A percentile compares a stretch with the other conserved stretches of the same genome.
These are phyloP conservation scores for Colletotrichum costaricense DNA, from an alignment of 2,329 filamentous ascomycete genomes.

Conservation along the genomic window DNA sequence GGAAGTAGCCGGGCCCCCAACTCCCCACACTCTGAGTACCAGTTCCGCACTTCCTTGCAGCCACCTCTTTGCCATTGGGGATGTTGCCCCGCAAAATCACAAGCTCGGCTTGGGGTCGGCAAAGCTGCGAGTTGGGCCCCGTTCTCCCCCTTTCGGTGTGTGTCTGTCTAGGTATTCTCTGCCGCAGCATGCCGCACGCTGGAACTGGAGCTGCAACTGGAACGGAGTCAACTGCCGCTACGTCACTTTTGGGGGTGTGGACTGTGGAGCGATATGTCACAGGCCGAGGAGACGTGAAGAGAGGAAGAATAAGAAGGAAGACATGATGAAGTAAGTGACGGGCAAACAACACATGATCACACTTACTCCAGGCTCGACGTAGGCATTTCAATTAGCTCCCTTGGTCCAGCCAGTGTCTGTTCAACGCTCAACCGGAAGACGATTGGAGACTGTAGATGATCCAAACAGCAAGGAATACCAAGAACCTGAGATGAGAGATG, in stretches of 20 bases:
- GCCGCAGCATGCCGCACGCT: conserved; percentile 10
- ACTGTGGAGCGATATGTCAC: conserved; percentile 10
- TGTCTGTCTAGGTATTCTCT: not conserved
- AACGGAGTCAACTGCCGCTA: not conserved
- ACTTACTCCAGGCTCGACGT: conserved; percentile 12
- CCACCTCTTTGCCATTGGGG: too few species aligned
- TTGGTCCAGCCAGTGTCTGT: conserved; percentile 16
- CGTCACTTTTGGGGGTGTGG: not conserved
- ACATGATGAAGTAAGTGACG: not conserved
- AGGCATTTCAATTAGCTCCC: conserved; percentile 12
- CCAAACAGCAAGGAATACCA: not conserved
- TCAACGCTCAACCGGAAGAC: not conserved
- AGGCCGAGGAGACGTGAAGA: conserved; percentile 17
- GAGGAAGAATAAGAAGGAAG: not conserved
- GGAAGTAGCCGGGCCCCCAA: conserved; percentile 18
- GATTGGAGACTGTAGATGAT: not conserved
- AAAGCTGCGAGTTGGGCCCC: conserved; percentile 43
- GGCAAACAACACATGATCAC: not conserved
- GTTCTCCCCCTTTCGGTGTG: not conserved
- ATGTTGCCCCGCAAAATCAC: conserved; percentile 64
- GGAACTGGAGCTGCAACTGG: not conserved
- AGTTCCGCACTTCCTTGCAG: not conserved
- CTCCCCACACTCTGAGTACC: not conserved
- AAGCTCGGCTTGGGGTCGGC: conserved; percentile 66
- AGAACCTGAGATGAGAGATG: not conserved